A percentile compares a stretch with the other conserved stretches of the same genome.
phyloP scores from a whole-genome alignment of 257 asterid species.

The Solanum appendiculatum region DNA sequence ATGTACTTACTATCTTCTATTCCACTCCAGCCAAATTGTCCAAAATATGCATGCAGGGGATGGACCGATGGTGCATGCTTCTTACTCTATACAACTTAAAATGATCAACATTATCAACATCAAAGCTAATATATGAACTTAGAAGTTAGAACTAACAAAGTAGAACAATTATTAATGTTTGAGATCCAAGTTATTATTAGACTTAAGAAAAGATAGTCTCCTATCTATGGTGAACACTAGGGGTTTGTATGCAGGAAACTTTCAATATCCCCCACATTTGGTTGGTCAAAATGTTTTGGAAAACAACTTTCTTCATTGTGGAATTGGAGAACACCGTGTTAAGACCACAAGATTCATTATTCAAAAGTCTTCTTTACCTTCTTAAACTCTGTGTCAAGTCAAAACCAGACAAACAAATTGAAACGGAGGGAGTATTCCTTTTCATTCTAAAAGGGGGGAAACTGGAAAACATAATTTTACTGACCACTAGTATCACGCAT shows the following conservation, averaged over 20 bases:
- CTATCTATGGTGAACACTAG: neutral
- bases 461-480: neutral
- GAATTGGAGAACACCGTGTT: neutral
- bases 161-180: neutral
- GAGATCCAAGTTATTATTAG: neutral
- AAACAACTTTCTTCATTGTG: neutral
- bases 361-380: too few relatives aligned
- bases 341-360: neutral
- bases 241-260: neutral
- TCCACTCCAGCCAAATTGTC: neutral
- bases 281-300: neutral
- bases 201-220: neutral
- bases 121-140: neutral
- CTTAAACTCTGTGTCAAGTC: neutral
- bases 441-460: neutral
- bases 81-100: neutral
- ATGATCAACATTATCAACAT: neutral
- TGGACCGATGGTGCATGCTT: neutral
- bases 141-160: neutral
- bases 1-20: neutral
- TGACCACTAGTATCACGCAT: neutral
- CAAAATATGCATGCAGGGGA: neutral
- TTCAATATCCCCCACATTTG: neutral
- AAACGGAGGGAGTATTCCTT: neutral
- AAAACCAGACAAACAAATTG: neutral